phyloP scores from a whole-genome alignment of 1,284 basidiomycete species.

The Sparassis latifolia region DNA sequence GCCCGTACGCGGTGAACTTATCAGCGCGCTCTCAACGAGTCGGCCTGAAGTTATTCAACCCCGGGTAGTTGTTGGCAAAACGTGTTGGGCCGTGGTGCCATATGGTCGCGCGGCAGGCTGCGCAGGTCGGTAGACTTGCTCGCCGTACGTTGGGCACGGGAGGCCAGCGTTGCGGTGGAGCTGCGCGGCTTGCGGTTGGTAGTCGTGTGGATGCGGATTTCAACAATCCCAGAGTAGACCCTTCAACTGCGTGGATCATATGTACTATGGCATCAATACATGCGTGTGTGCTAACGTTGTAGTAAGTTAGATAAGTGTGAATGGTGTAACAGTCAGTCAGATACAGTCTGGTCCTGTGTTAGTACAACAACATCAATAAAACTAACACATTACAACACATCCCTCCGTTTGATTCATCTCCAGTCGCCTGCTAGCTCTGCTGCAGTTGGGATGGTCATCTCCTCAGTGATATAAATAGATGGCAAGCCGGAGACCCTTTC shows the following conservation, averaged over 20 bases:
- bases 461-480: conserved; percentile 24
- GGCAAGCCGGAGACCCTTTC: neutral
- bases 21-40: conserved; percentile 28
- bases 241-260: conserved; percentile 22
- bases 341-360: no score
- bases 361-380: no score
- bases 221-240: conserved; percentile 28
- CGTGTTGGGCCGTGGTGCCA: neutral
- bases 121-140: no score
- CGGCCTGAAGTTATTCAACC: conserved; percentile 23
- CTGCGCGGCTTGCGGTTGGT: neutral
- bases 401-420: no score
- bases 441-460: conserved; percentile 27
- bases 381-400: no score
- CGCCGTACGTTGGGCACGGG: no score
- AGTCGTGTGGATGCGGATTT: conserved; percentile 20
- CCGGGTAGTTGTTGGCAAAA: conserved; percentile 25
- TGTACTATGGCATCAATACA: neutral
- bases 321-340: no score
- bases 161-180: no score
- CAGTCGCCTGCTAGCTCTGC: conserved; percentile 6
- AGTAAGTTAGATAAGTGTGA: no score
- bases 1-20: conserved; percentile 46
- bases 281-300: neutral
- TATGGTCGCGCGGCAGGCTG: no score